These are phyloP conservation scores for Metschnikowia amazonensis DNA, from an alignment of 805 yeast genomes.

Conservation along the genomic window DNA sequence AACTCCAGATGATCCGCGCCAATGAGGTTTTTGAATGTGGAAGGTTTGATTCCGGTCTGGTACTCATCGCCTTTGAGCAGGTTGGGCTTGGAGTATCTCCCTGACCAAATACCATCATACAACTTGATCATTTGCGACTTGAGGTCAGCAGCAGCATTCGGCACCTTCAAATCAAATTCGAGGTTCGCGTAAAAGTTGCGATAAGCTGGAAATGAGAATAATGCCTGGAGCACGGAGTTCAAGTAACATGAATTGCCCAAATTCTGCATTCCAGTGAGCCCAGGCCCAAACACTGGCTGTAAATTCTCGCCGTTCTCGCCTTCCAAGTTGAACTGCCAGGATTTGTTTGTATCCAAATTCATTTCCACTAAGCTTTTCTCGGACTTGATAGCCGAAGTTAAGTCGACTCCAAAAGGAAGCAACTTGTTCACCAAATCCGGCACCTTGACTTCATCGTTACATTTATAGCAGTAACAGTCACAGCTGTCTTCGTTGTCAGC, in stretches of 20 bases:
- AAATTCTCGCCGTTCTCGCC: conserved; percentile 65
- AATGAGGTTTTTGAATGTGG: conserved; percentile 67
- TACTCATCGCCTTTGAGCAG: conserved; percentile 43
- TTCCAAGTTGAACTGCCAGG: conserved; percentile 87
- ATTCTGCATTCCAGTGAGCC: conserved; percentile 80
- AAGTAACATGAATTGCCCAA: conserved; percentile 92
- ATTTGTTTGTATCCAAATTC: conserved; percentile 87
- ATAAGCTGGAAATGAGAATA: conserved; percentile 47
- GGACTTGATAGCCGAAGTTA: conserved; percentile 54
- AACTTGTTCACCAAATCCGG: conserved; percentile 50
- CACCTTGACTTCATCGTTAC: conserved; percentile 86
- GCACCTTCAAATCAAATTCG: conserved; percentile 25
- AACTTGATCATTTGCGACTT: conserved; percentile 74
- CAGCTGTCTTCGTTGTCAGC: conserved; percentile 53
- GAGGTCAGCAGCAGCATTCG: conserved; percentile 60
- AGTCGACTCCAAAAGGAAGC: conserved; percentile 63
- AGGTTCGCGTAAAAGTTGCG: conserved; percentile 37
- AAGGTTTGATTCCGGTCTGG: conserved; percentile 75
- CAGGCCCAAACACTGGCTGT: conserved; percentile 67
- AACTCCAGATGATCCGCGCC: conserved; percentile 83
- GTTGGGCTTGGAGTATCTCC: conserved; percentile 65
- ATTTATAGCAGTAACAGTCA: conserved; percentile 84
- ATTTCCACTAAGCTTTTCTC: conserved; percentile 87
- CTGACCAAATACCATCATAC: conserved; percentile 74
- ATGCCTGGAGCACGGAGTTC: conserved; percentile 72